Evolutionary conservation across 352 stramenopile species (phyloP), one percentile per base, ranked within the genome.

Genomic region (Elongisporangium prolatum): DNA sequence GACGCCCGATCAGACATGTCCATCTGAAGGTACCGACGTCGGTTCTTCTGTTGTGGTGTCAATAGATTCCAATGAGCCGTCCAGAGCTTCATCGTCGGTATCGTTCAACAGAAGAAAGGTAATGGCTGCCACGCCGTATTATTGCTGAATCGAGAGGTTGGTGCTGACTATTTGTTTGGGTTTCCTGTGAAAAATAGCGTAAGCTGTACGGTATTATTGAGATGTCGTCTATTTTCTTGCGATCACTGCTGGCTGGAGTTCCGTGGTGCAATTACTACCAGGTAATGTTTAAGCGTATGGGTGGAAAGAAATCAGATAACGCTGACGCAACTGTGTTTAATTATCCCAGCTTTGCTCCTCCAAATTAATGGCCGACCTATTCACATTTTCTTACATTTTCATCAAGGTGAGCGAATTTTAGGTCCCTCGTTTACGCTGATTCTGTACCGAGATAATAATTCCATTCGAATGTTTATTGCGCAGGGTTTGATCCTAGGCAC

Each of bases 201-300:
- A 91, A 91, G 37, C 56, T 93, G 2, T 91, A 89, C 50, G 81
- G 75, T 10, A 75, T 91, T 52, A 86, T 93, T 47, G 84, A 93
- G 54, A 74, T 89, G 62, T 58, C 61, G 14, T 91, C 84, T 3
- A 85, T 93, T 49, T 82, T 93, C 28, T 11, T 86, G 24, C 77
- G 79, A 8, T 86, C 79, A 8, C 59, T 84, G 21, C 56, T 86
- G 8, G 79, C 84, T 0, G 75, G 72, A 5, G 61, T 90, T 21
- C 84, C 84, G 14, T 93, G 84, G 84, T 91, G 74, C 63, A 80
- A 60, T n/a, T 90, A 86, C 48, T 93, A 93, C 58, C 77, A 86
- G 56, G 68, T 76, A 48, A 28, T 7, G 24, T 10, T 4, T 22
- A 37, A 8, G 20, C 9, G 21, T 2, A 20, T 37, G 50, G 24